Percentiles rank a stretch among this genome's conserved stretches.
phyloP scores from a whole-genome alignment of 192 early-diverging fungal genomes.

The Oehlia diaphana region DNA sequence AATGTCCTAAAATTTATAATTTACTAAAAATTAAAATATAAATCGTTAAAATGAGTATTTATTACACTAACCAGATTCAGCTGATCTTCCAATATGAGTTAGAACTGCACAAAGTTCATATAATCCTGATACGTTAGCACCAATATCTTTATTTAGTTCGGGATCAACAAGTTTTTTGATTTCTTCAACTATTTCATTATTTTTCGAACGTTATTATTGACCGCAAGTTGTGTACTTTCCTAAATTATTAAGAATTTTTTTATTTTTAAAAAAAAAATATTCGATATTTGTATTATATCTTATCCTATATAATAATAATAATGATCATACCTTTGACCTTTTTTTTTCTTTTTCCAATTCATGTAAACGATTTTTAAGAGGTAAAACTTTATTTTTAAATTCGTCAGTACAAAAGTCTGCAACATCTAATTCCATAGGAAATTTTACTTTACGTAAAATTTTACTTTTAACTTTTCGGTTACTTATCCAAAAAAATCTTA shows the following conservation, averaged over 20 bases:
- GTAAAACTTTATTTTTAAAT: conserved; percentile 73
- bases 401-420: conserved; percentile 84
- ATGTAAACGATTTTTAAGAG: conserved; percentile 62
- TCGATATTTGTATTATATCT: not conserved
- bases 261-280: not conserved
- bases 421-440: conserved; percentile 89
- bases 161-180: conserved; percentile 59
- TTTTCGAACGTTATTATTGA: conserved; percentile 13
- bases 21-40: no score
- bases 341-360: conserved; percentile 70
- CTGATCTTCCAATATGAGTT: conserved; percentile 90
- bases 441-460: conserved; percentile 94
- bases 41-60: not conserved
- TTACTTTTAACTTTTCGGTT: conserved; percentile 80
- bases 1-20: conserved; percentile 52
- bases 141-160: conserved; percentile 75
- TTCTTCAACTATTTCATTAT: conserved; percentile 34
- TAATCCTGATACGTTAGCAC: conserved; percentile 82
- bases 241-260: not conserved
- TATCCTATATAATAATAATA: not conserved
- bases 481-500: conserved; percentile 95
- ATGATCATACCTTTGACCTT: conserved; percentile 42
- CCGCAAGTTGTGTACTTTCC: conserved; percentile 32
- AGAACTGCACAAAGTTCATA: conserved; percentile 94
- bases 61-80: conserved; percentile 75